These are phyloP conservation scores for Geosmithia morbida DNA, from an alignment of 2,329 filamentous ascomycete genomes.

Conservation along the genomic window DNA sequence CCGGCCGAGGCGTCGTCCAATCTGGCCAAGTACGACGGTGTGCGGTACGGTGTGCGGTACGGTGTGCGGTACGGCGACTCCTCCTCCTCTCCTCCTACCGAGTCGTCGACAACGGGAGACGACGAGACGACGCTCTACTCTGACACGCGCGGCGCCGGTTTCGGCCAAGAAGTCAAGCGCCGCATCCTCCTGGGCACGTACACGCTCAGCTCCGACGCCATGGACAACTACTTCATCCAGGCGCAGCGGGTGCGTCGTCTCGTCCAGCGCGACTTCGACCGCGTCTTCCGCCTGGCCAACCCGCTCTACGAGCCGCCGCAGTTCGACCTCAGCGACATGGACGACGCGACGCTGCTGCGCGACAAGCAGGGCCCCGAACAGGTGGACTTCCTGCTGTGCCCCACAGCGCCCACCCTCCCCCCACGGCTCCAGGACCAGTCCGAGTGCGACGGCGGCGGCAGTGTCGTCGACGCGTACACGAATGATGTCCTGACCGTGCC, in stretches of 20 bases:
- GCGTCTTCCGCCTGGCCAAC: slow-evolving; percentile 56
- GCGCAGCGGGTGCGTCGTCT: slow-evolving; percentile 77
- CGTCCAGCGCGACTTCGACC: slow-evolving; percentile 76
- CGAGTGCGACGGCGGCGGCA: slow-evolving; percentile 21
- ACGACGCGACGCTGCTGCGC: slow-evolving; percentile 32
- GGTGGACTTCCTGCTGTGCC: slow-evolving; percentile 78
- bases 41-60: slow-evolving; percentile 66
- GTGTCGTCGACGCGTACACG: slow-evolving; percentile 59
- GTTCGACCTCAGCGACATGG: slow-evolving; percentile 47
- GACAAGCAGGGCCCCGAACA: slow-evolving; percentile 43
- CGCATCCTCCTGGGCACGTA: slow-evolving; percentile 85
- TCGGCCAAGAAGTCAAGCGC: slow-evolving; percentile 74
- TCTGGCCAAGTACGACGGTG: slow-evolving; percentile 88
- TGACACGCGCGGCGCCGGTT: slow-evolving; percentile 54
- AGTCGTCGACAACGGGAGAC: slow-evolving; percentile 22
- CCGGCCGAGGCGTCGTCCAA: slow-evolving; percentile 94
- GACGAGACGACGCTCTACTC: slow-evolving; percentile 73
- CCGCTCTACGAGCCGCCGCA: slow-evolving; percentile 42
- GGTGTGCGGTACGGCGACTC: slow-evolving; percentile 25
- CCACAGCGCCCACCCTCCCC: slow-evolving; percentile 68
- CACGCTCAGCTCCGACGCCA: slow-evolving; percentile 75
- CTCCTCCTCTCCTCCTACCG: slow-evolving; percentile 17
- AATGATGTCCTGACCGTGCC: slow-evolving; percentile 96
- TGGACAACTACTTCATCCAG: slow-evolving; percentile 93
- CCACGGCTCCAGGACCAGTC: slow-evolving; percentile 47